Evolutionary conservation across 345 rosid genomes (phyloP).

Genomic region (Populus nigra): DNA sequence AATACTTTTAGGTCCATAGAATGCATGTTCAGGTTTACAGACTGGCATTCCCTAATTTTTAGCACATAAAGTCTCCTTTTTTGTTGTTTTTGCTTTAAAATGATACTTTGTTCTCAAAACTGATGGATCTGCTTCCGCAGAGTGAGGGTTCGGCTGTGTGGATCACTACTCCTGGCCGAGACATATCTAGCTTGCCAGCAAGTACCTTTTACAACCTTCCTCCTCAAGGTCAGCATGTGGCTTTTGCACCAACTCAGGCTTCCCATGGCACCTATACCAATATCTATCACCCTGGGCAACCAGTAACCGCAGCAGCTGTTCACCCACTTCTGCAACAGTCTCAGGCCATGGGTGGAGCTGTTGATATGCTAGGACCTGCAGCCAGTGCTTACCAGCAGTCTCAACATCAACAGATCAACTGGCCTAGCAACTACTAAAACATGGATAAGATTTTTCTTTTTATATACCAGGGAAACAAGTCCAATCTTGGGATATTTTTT

Average conservation of each 20-base stretch:
- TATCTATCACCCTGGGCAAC: conserved; percentile 73
- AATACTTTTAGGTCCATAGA: not conserved
- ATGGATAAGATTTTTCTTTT: conserved; percentile 33
- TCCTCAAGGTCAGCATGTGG: conserved; percentile 81
- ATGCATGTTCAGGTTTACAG: not conserved
- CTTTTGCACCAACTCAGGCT: conserved; percentile 69
- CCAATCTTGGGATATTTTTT: conserved; percentile 41
- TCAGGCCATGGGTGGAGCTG: conserved; percentile 61
- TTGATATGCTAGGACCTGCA: conserved; percentile 68
- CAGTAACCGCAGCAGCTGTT: conserved; percentile 58
- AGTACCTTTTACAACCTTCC: conserved; percentile 80
- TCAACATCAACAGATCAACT: conserved; percentile 83
- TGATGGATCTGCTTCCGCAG: conserved; percentile 47
- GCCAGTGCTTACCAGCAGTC: conserved; percentile 83
- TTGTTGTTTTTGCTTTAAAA: not conserved
- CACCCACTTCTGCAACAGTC: conserved; percentile 83
- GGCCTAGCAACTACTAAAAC: conserved; percentile 84
- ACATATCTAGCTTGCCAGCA: conserved; percentile 59
- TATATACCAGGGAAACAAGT: conserved; percentile 32
- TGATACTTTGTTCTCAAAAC: conserved; percentile 4
- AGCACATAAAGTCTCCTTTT: not conserved
- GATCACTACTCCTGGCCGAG: conserved; percentile 79
- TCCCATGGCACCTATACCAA: conserved; percentile 63
- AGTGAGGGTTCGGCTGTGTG: conserved; percentile 83
- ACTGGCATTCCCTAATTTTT: not conserved